Conservation (phyloP, 495 filamentous ascomycete species). For the Choiromyces venosus region DNA sequence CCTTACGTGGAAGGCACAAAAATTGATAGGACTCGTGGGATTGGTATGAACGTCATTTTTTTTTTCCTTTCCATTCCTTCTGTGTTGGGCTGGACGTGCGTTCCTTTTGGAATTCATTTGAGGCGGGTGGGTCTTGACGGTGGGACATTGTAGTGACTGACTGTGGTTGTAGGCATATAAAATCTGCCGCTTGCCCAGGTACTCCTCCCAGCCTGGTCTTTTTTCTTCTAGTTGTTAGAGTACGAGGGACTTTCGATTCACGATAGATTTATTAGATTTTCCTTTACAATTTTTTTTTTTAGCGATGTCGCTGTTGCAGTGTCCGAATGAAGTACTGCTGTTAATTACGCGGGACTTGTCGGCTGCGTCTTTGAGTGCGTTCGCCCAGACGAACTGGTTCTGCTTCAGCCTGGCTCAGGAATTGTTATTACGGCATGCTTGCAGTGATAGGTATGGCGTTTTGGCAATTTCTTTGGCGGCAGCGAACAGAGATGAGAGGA, state of each 20-base stretch:
- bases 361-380: background rate
- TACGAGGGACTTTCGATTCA: background rate
- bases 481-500: background rate
- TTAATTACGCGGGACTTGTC: background rate
- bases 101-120: background rate
- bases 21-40: background rate
- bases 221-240: background rate
- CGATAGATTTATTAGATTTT: background rate
- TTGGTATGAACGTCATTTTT: background rate
- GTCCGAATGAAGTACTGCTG: background rate
- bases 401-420: background rate
- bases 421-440: background rate
- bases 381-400: background rate
- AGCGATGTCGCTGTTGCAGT: background rate
- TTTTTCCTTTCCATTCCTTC: background rate
- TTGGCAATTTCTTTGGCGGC: background rate
- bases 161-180: background rate
- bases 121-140: background rate
- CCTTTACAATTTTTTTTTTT: background rate
- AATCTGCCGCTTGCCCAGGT: background rate
- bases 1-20: background rate
- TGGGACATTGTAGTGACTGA: background rate
- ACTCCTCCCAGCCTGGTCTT: background rate
- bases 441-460: background rate
- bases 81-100: background rate